Base-by-base conservation (phyloP, 2,329 filamentous ascomycete species). In the Thielaviopsis ethacetica region DNA sequence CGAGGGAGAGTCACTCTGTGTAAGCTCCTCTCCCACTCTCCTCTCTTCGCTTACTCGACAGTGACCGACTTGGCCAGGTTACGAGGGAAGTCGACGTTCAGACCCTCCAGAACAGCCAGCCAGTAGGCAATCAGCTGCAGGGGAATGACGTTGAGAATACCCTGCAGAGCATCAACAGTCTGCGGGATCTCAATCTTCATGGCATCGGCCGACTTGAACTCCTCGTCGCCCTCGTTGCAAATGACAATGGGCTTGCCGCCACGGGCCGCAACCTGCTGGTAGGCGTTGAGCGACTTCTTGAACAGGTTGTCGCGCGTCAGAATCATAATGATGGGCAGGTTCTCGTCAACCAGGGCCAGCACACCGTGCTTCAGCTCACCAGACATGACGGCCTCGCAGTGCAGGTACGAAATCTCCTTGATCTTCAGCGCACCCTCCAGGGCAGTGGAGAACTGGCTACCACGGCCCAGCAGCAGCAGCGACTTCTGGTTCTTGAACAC, bases 381-480 rank as follows among this genome's bases (percentile, higher is more conserved):
- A 64, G 93, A 97, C 93, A 98, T 98, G 78, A 98, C 93, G 67
- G 93, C 93, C 77, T 98, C 93, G 74, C 93, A 98, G 75, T 98
- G 93, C 62, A 98, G 87, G 75, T 98, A 98, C 19, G 91, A 97
- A 68, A 98, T 98, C 76, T 98, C 93, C 82, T 98, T 98, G 75
- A 98, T 98, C 81, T 98, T 98, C 66, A 98, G 80, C 55, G 93
- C 93, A 74, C 89, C 93, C 78, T 98, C 93, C 22, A 98, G 83
- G 59, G 93, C 93, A 67, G 93, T 98, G 62, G 91, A 91, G 78
- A 91, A 95, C 76, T 98, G 93, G 70, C 89, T 89, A 66, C 93
- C 93, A 78, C 93, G 88, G 62, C 93, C 93, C 62, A 98, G 81
- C 58, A 98, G 82, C 63, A 98, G 79, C 67, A 98, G 75, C 64